These are phyloP conservation scores for Phytophthora chlamydospora DNA, from an alignment of 352 stramenopile species.

Conservation along the genomic window DNA sequence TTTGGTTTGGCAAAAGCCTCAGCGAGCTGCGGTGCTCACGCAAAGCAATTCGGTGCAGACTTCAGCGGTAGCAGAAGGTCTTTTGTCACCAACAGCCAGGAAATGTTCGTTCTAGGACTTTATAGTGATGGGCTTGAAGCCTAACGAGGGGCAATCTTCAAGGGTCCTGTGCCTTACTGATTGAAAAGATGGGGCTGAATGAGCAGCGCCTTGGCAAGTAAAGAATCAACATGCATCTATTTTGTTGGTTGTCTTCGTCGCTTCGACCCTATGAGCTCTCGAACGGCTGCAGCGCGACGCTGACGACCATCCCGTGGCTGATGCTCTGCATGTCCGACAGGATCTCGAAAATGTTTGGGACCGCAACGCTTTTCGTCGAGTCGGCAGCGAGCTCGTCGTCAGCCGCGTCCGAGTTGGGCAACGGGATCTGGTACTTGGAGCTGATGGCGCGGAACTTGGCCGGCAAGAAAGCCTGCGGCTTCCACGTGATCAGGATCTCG, in stretches of 20 bases:
- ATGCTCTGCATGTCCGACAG: conserved; percentile 78
- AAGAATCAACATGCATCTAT: conserved; percentile 32
- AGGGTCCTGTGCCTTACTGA: no score
- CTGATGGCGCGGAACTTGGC: conserved; percentile 84
- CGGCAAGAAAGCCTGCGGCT: conserved; percentile 79
- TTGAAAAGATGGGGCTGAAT: background rate
- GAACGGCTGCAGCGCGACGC: conserved; percentile 64
- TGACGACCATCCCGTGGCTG: conserved; percentile 64
- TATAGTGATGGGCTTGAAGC: no score
- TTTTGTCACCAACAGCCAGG: no score
- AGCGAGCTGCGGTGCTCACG: no score
- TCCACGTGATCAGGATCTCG: conserved; percentile 82
- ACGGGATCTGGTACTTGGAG: conserved; percentile 59
- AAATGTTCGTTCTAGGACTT: no score
- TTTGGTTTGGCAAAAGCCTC: no score
- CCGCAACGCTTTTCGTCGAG: conserved; percentile 43
- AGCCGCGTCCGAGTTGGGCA: conserved; percentile 41
- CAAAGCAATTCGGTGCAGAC: no score
- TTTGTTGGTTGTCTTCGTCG: conserved; percentile 25
- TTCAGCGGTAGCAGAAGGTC: no score
- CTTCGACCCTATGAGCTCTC: conserved; percentile 52
- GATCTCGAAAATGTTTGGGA: conserved; percentile 83
- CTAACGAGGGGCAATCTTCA: background rate
- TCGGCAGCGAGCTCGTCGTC: conserved; percentile 33
- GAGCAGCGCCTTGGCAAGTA: background rate